These are phyloP conservation scores for Acanthamoeba sp. DNA, from an alignment of 208 protist species.

Conservation along the genomic window DNA sequence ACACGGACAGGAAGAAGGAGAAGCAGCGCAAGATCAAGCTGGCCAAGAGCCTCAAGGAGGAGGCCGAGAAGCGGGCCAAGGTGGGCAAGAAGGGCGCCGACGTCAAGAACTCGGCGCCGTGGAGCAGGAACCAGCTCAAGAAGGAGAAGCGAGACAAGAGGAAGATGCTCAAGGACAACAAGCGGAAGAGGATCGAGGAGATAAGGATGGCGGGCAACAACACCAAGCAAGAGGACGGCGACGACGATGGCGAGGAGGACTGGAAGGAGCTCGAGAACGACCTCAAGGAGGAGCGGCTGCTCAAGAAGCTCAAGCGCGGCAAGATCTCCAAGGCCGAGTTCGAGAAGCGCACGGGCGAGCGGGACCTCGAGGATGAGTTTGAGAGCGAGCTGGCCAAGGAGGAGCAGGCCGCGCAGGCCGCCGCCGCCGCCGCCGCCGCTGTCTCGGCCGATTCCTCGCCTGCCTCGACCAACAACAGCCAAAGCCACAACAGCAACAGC, in stretches of 20 bases:
- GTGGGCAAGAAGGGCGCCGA: neutral
- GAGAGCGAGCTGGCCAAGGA: neutral
- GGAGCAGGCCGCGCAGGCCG: neutral
- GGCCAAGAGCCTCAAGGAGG: conserved; percentile 51
- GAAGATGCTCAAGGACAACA: conserved; percentile 54
- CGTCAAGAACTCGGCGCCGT: conserved; percentile 43
- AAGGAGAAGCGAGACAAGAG: conserved; percentile 72
- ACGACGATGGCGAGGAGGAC: conserved; percentile 12
- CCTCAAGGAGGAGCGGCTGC: conserved; percentile 22
- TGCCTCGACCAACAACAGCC: too few species aligned
- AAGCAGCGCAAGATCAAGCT: conserved; percentile 74
- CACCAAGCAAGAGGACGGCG: neutral
- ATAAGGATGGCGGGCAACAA: neutral
- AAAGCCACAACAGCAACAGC: too few species aligned
- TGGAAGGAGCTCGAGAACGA: conserved; percentile 71
- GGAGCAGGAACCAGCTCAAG: conserved; percentile 58
- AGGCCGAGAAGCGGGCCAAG: conserved; percentile 69
- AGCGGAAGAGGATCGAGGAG: conserved; percentile 52
- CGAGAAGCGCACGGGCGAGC: conserved; percentile 61
- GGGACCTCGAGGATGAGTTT: conserved; percentile 50
- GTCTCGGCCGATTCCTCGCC: too few species aligned
- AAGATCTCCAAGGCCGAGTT: conserved; percentile 73
- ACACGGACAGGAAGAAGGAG: conserved; percentile 76
- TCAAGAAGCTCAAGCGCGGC: conserved; percentile 66
- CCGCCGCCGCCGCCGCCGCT: too few species aligned